A percentile compares a stretch with the other conserved stretches of the same genome.
Conservation (phyloP, 2,329 filamentous ascomycete genomes). For the Talaromyces sp. region DNA sequence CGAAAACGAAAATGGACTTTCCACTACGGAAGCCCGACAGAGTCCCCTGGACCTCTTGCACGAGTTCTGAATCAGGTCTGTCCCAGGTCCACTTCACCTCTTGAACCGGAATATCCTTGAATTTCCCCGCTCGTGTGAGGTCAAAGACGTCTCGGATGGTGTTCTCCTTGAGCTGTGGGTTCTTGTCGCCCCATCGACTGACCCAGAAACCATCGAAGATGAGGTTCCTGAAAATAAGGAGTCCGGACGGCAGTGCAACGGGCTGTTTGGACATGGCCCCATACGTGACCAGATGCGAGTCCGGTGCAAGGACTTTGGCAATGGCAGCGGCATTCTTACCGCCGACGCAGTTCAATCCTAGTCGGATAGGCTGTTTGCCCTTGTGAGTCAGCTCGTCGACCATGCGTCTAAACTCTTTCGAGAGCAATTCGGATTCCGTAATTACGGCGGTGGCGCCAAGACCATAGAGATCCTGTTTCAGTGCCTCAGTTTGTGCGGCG, state of each 20-base stretch:
- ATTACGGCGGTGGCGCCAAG: slow-evolving; percentile 61
- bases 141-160: slow-evolving; percentile 82
- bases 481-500: slow-evolving; percentile 57
- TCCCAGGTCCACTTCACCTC: slow-evolving; percentile 79
- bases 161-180: slow-evolving; percentile 67
- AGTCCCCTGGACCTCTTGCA: slow-evolving; percentile 73
- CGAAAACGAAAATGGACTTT: slow-evolving; percentile 87
- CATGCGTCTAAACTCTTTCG: slow-evolving; percentile 41
- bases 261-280: slow-evolving; percentile 92
- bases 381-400: slow-evolving; percentile 65
- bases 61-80: slow-evolving; percentile 64
- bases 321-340: slow-evolving; percentile 76
- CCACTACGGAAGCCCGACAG: slow-evolving; percentile 78
- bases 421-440: slow-evolving; percentile 54
- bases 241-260: slow-evolving; percentile 70
- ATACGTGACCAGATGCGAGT: slow-evolving; percentile 81
- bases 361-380: slow-evolving; percentile 64
- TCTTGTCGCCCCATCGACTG: slow-evolving; percentile 74
- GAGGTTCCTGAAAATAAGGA: slow-evolving; percentile 91
- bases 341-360: slow-evolving; percentile 91
- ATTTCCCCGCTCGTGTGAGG: slow-evolving; percentile 68
- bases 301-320: slow-evolving; percentile 65
- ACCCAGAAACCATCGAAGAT: slow-evolving; percentile 93
- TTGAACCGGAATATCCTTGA: slow-evolving; percentile 77
- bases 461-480: slow-evolving; percentile 56